Base-by-base conservation (phyloP, 305 asterid species). In the Fraxinus paxiana region DNA sequence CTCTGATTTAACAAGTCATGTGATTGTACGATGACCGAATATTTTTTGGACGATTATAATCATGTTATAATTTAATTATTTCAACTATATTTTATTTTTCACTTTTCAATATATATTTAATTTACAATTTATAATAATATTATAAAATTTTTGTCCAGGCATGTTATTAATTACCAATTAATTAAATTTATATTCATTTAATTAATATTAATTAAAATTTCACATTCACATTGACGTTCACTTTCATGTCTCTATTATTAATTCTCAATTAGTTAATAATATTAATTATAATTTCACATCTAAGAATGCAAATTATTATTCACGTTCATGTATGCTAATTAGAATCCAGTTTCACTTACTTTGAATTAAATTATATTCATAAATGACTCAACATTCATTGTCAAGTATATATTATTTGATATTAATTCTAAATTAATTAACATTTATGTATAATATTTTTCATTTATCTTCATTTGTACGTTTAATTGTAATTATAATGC, bases 1-100 rank as follows among this genome's bases (percentile, higher is more conserved):
- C 94, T 87, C 81, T 92, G 92, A 90, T 90, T 91, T 78, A 84
- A 86, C 90, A 82, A 83, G 89, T 86, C 89, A 83, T 86, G 84
- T 88, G 89, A 81, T 37, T 76, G 86, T 73, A 86, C 84, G 79
- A 86, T 88, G 87, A 83, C 82, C 81, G 79, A 86, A 78, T 82
- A 77, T 24, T 83, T 41, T 38, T 38, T 38, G 1, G 4, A 38
- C 15, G 48, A 38, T 38, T 38, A 2, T 38, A 38, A 38, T 38
- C 0, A 38, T 2, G 15, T 38, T 9, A 10, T 38, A 38, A 38
- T 38, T 38, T 13, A 38, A 38, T 38, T 38, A 38, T 8, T 38
- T 38, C 15, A 38, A 38, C 10, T 2, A 9, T 38, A 38, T 4
- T 38, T 38, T 38, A 9, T 2, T 10, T 9, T 38, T 38, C 3